phyloP scores from a whole-genome alignment of 768 basidiomycete species.

The Crassisporium funariophilum region DNA sequence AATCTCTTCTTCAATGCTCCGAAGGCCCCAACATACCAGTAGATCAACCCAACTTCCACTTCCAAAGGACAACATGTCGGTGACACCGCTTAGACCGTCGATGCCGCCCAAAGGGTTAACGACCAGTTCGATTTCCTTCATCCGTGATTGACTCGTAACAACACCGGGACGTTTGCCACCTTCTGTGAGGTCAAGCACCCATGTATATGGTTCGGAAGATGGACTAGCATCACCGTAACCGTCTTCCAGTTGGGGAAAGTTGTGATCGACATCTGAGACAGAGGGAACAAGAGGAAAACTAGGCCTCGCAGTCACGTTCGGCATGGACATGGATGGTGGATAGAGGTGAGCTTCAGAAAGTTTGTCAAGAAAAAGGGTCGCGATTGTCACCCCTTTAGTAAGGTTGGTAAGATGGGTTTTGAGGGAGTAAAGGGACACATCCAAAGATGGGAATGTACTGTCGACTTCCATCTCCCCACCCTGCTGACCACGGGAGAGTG shows the following conservation, averaged over 20 bases:
- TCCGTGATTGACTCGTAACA: slow-evolving; percentile 71
- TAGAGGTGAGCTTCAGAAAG: slow-evolving; percentile 39
- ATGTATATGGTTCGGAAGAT: slow-evolving; percentile 40
- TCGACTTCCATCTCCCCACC: slow-evolving; percentile 15
- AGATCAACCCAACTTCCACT: slow-evolving; percentile 67
- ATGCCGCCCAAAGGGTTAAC: slow-evolving; percentile 57
- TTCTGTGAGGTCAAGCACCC: slow-evolving; percentile 76
- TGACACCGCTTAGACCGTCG: slow-evolving; percentile 35
- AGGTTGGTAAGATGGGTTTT: slow-evolving; percentile 44
- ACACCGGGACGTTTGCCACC: slow-evolving; percentile 55
- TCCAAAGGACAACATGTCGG: slow-evolving; percentile 46
- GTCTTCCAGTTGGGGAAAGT: slow-evolving; percentile 47
- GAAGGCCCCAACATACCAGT: slow-evolving; percentile 45
- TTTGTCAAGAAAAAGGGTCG: slow-evolving; percentile 48
- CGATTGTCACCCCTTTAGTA: slow-evolving; percentile 54
- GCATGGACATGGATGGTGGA: slow-evolving; percentile 47
- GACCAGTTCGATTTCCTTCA: slow-evolving; percentile 71
- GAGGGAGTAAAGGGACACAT: slow-evolving; percentile 55
- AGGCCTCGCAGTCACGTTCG: slow-evolving; percentile 47
- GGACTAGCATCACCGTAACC: slow-evolving; percentile 19
- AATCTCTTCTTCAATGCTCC: slow-evolving; percentile 1
- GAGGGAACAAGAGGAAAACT: slow-evolving; percentile 53
- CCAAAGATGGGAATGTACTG: slow-evolving; percentile 40
- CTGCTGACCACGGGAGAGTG: slow-evolving; percentile 45
- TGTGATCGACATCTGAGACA: slow-evolving; percentile 50